A percentile compares a stretch with the other conserved stretches of the same genome.
Evolutionary conservation across 1,284 basidiomycete genomes (phyloP).

Genomic region (Moesziomyces antarcticus): DNA sequence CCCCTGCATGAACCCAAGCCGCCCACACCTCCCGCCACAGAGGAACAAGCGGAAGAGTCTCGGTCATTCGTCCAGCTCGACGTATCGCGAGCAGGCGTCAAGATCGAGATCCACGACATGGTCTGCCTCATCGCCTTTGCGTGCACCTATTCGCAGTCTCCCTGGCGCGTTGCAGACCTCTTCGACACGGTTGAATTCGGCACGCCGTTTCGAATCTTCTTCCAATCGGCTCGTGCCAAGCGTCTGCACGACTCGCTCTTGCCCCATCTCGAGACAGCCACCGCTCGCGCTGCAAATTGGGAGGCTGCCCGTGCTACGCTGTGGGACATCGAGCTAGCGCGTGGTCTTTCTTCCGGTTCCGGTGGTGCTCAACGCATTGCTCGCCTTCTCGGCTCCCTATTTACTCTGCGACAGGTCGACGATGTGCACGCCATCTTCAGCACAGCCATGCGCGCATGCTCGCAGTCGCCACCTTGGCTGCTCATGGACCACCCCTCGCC

Average conservation of each 20-base stretch:
- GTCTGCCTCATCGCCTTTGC: constrained; percentile 45
- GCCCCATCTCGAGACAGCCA: neutral
- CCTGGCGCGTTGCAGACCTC: constrained; percentile 17
- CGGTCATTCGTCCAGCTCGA: constrained; percentile 31
- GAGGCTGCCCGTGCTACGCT: constrained; percentile 7
- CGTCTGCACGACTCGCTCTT: constrained; percentile 17
- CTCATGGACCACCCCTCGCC: neutral
- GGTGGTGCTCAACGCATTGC: constrained; percentile 53
- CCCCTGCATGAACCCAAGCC: neutral
- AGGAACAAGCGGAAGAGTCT: neutral
- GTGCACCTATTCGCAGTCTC: constrained; percentile 1
- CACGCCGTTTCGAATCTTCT: constrained; percentile 51
- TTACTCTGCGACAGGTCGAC: constrained; percentile 33
- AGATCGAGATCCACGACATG: constrained; percentile 43
- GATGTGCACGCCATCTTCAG: constrained; percentile 30
- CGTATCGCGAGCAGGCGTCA: constrained; percentile 8
- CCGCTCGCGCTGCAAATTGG: constrained; percentile 2
- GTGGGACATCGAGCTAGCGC: constrained; percentile 44
- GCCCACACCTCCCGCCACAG: neutral
- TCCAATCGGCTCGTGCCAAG: constrained; percentile 32
- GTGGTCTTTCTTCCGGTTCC: constrained; percentile 47
- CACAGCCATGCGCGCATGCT: constrained; percentile 40
- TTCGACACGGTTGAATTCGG: constrained; percentile 53
- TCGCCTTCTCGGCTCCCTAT: constrained; percentile 50
- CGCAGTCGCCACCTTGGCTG: constrained; percentile 21